Base-by-base conservation (phyloP, 192 early-diverging fungal species). In the Gryganskiella cystojenkinii region DNA sequence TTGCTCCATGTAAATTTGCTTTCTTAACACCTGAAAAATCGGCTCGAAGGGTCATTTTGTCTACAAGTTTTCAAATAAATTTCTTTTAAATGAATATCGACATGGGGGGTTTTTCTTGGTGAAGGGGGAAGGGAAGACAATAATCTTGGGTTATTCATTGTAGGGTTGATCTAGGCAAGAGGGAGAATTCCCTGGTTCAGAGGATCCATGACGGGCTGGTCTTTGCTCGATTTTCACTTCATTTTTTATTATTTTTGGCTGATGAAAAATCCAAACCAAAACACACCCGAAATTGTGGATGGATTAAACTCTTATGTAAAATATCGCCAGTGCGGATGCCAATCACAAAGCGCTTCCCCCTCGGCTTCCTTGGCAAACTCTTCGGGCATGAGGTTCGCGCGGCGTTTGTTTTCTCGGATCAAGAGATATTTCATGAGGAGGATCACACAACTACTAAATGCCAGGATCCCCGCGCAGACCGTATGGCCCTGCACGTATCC, bases 341-440 rank as follows among this genome's bases (percentile, higher is more conserved):
- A 20, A 69, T 87, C 86, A 50, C 81, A 81, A 11, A 83, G 56
- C n/a, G 85, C 79, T 30, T 75, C 68, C 6, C 79, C 78, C 7
- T 50, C 31, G n/a, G 64, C 61, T 27, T 86, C 85, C 14, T 67
- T 64, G 3, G 45, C 53, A 56, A 71, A 78, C 55, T 84, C 64
- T 43, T 86, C 85, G 0, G 75, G 75, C 2, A 82, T 82, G 44
- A 88, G 54, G 33, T 82, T 79, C 47, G 85, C 82, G 28, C 82
- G 73, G 19, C 84, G 79, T 37, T 44, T 62, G 63, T 93, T 93
- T 54, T 91, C 90, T 27, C 83, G 88, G 28, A 76, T 69, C 13
- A 90, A 81, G 22, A 89, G 19, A 50, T 63, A 79, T 37, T 85
- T 81, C 49, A 86, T 81, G 2, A 72, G 43, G 24, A 88, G 31